phyloP scores from a whole-genome alignment of 495 filamentous ascomycete genomes.

The Baudoinia panamericana region DNA sequence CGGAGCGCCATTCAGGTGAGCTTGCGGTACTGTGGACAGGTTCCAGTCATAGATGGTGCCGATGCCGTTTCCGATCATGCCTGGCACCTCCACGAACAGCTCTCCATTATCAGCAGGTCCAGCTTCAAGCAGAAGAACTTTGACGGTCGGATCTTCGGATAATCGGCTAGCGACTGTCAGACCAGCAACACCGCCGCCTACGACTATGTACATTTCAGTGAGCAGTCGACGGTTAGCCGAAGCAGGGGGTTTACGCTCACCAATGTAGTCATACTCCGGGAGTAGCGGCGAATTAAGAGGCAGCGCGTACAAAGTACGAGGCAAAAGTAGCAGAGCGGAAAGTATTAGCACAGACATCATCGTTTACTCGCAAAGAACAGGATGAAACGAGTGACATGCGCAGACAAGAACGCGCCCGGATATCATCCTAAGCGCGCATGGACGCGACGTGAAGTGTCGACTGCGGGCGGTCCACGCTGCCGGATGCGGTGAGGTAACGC shows the following conservation, averaged over 20 bases:
- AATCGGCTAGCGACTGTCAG: conserved; percentile 23
- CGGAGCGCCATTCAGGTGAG: conserved; percentile 14
- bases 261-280: conserved; percentile 19
- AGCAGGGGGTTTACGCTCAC: too few species aligned
- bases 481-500: too few species aligned
- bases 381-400: too few species aligned
- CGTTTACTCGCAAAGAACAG: too few species aligned
- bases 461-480: too few species aligned
- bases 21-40: conserved; percentile 17
- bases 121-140: conserved; percentile 23
- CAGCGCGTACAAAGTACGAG: conserved; percentile 2
- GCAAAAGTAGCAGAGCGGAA: too few species aligned
- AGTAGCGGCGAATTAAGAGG: conserved; percentile 20
- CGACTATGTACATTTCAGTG: conserved; percentile 11
- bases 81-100: conserved; percentile 10
- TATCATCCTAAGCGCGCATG: too few species aligned
- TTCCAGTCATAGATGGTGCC: conserved; percentile 21
- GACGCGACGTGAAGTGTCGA: too few species aligned
- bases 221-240: background rate
- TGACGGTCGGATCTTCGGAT: conserved; percentile 16
- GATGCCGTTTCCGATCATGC: conserved; percentile 19
- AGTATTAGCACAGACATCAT: too few species aligned
- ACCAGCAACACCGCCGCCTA: conserved; percentile 23
- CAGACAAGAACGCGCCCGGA: too few species aligned
- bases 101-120: conserved; percentile 16